Evolutionary conservation across 2,329 filamentous ascomycete species (phyloP), one percentile per base, ranked within the genome.

Genomic region (Ophiostoma himal-ulmi): DNA sequence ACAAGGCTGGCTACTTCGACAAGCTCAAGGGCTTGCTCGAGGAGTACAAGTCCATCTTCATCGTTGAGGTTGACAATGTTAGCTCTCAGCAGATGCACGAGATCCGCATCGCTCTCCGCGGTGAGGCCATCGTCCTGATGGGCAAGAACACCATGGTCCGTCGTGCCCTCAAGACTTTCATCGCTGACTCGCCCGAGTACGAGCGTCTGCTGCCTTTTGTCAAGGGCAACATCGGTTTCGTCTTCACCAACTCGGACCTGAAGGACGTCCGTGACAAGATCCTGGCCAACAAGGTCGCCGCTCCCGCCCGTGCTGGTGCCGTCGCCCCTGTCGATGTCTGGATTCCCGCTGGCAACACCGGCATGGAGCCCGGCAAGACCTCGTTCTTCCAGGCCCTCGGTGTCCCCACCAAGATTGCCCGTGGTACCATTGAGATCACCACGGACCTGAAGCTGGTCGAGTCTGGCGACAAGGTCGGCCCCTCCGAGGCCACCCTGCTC

Each of bases 51-150:
- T 94, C 91, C 80, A 91, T 98, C 86, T 98, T 99, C 92, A 94
- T 99, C 83, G 94, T 97, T 83, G 81, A 89, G 81, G 91, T 94
- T 81, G 92, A 98, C 93, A 99, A 98, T 99, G 95, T 99, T 89
- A 93, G 91, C 83, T 99, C 95, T 78, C 95, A 99, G 90, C 96
- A 99, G 90, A 99, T 99, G 96, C 95, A 99, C 92, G 95, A 99
- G 89, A 98, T 99, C 83, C 92, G 95, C 83, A 85, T 90, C 80
- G 84, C 92, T 79, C 91, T 99, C 82, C 94, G 95, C 82, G 91
- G 90, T 74, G 85, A 96, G 84, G 94, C 89, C 84, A 91, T 98
- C 78, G 94, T 99, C 78, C 88, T 99, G 85, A 98, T 98, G 95
- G 95, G 94, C 82, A 98, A 97, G 91, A 99, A 99, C 90, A 99